Evolutionary conservation across 208 protist genomes (phyloP).

Genomic region (Trypanosoma platydactyli): DNA sequence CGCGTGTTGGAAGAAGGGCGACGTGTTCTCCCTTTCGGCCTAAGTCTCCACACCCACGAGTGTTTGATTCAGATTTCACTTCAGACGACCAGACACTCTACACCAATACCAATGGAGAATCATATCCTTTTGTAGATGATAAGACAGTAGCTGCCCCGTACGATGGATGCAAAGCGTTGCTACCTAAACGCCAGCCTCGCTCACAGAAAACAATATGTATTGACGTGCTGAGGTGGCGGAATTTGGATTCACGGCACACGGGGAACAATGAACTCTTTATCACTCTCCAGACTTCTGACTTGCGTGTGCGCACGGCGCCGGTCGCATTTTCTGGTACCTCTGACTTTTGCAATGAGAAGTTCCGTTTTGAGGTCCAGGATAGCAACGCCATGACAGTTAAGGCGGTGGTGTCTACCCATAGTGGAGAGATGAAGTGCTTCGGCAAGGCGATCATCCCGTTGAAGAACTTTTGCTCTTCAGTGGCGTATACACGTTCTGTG

Average conservation of each 20-base stretch:
- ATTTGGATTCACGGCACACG: not conserved
- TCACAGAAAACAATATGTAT: slow-evolving; percentile 6
- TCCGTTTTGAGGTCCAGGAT: slow-evolving; percentile 8
- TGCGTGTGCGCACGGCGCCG: not conserved
- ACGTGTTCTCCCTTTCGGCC: too few relatives aligned
- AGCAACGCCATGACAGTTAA: slow-evolving; percentile 35
- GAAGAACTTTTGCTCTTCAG: slow-evolving; percentile 17
- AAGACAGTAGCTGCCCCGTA: not conserved
- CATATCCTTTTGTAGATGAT: not conserved
- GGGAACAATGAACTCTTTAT: slow-evolving; percentile 11
- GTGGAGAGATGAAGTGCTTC: slow-evolving; percentile 33
- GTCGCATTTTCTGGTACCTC: slow-evolving; percentile 1
- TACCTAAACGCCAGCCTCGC: not conserved
- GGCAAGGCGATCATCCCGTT: slow-evolving; percentile 36
- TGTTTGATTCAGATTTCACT: too few relatives aligned
- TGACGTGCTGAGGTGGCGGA: slow-evolving; percentile 14
- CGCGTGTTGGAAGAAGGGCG: too few relatives aligned
- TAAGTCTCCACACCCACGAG: too few relatives aligned
- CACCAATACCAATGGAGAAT: not conserved
- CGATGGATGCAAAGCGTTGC: not conserved
- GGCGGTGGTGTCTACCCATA: slow-evolving; percentile 28
- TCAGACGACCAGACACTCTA: not conserved
- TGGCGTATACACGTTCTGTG: slow-evolving; percentile 13
- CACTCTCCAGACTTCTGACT: slow-evolving; percentile 6
- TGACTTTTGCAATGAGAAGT: not conserved